phyloP scores from a whole-genome alignment of 2,329 filamentous ascomycete genomes.

The Venturia pyrina region DNA sequence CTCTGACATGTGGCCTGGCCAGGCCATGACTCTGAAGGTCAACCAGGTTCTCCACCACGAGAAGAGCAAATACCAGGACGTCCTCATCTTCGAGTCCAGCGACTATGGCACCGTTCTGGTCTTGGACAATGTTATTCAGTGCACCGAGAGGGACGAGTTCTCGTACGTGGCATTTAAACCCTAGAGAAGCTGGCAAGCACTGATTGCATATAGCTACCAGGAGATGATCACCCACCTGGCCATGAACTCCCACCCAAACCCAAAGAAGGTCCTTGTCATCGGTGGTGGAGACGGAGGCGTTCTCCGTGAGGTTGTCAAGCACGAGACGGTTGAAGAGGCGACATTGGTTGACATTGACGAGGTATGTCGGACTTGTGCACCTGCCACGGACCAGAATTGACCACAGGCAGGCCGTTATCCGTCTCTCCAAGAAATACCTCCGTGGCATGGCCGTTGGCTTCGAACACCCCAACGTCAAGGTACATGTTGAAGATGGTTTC shows the following conservation, averaged over 20 bases:
- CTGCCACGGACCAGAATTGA: not conserved
- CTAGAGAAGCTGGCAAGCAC: not conserved
- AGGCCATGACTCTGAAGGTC: slow-evolving; percentile 87
- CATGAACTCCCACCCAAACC: slow-evolving; percentile 97
- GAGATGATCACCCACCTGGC: slow-evolving; percentile 99
- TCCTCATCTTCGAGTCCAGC: slow-evolving; percentile 96
- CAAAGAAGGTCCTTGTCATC: slow-evolving; percentile 97
- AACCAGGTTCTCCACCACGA: slow-evolving; percentile 98
- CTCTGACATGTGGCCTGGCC: slow-evolving; percentile 97
- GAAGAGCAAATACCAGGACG: slow-evolving; percentile 98
- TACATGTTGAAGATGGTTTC: slow-evolving; percentile 94
- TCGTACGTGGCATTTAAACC: slow-evolving; percentile 43
- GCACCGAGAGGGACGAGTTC: slow-evolving; percentile 97
- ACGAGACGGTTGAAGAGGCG: slow-evolving; percentile 92
- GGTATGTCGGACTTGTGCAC: not conserved
- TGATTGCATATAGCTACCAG: slow-evolving; percentile 55
- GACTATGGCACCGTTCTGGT: slow-evolving; percentile 94
- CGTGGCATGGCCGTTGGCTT: slow-evolving; percentile 89
- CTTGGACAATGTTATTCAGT: slow-evolving; percentile 97
- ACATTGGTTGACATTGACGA: slow-evolving; percentile 91
- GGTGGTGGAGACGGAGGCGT: slow-evolving; percentile 96
- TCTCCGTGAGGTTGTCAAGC: slow-evolving; percentile 97
- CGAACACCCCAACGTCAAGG: slow-evolving; percentile 85
- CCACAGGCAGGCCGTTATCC: slow-evolving; percentile 66
- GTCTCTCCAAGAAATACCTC: slow-evolving; percentile 96